Percentiles rank a stretch among this genome's conserved stretches.
Evolutionary conservation across 345 rosid species (phyloP).

Genomic region (Aurinia saxatilis): DNA sequence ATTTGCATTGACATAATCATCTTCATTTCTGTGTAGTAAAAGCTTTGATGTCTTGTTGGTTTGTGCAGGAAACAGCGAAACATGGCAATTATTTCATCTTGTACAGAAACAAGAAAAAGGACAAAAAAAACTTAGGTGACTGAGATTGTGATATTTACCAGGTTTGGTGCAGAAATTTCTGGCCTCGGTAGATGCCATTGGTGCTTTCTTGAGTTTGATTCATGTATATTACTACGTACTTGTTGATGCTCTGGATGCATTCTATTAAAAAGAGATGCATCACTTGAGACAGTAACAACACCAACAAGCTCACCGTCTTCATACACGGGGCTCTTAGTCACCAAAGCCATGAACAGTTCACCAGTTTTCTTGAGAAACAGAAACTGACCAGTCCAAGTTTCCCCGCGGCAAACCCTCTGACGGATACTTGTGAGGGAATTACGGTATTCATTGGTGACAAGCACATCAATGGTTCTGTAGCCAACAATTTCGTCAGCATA

Average conservation of each 20-base stretch:
- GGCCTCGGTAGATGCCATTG: slow-evolving; percentile 60
- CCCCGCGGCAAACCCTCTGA: slow-evolving; percentile 41
- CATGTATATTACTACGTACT: slow-evolving; percentile 28
- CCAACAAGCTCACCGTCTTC: slow-evolving; percentile 64
- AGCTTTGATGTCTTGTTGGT: slow-evolving; percentile 55
- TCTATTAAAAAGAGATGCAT: slow-evolving; percentile 47
- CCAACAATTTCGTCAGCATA: slow-evolving; percentile 61
- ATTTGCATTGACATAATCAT: slow-evolving; percentile 26
- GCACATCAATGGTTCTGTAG: slow-evolving; percentile 39
- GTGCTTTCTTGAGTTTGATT: slow-evolving; percentile 40
- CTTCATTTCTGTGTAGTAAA: slow-evolving; percentile 34
- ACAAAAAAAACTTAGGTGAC: background rate
- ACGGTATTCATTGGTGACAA: slow-evolving; percentile 51
- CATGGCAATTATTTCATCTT: slow-evolving; percentile 9
- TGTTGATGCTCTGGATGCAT: slow-evolving; percentile 30
- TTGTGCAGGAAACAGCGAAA: slow-evolving; percentile 1
- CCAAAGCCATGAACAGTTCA: slow-evolving; percentile 58
- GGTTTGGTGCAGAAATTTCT: slow-evolving; percentile 37
- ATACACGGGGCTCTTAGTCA: slow-evolving; percentile 59
- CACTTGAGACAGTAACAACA: slow-evolving; percentile 65
- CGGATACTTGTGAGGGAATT: slow-evolving; percentile 34
- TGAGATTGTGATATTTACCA: slow-evolving; percentile 40
- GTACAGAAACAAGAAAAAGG: background rate
- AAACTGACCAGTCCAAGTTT: slow-evolving; percentile 83
- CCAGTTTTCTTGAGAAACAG: slow-evolving; percentile 70